Evolutionary conservation across 2,329 filamentous ascomycete species (phyloP), one percentile per base, ranked within the genome.

Genomic region (Aspergillus bombycis): DNA sequence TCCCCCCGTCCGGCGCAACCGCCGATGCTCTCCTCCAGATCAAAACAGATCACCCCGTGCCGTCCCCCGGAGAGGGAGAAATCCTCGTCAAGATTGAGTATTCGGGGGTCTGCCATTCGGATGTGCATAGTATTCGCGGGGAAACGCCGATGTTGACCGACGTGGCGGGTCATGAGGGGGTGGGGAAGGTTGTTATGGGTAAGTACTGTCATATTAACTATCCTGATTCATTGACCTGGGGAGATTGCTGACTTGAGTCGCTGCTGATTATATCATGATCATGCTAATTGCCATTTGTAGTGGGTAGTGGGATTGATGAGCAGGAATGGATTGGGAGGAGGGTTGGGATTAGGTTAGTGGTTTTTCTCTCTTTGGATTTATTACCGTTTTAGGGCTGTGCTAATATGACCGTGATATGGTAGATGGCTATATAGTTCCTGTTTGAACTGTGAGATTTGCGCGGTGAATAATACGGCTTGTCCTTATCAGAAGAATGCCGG

Each of bases 61-160:
- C 81, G 21, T 66, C 67, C 7, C 80, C 80, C 0, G 67, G 67
- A 5, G 64, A 76, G 1, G 75, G 78, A 4, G 79, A 83, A 61
- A 63, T 83, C n/a, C 75, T 83, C 16, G 74, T 83, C 45, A 82
- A 83, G 62, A 72, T 83, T 11, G 81, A 83, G 64, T 82, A 72
- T 67, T 82, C 79, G 0, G 81, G 81, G 0, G 79, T 83, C 28
- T 83, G 81, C 58, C 81, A 83, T 70, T 82, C 80, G 1, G 81
- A 83, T 69, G 78, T 81, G 61, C 78, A 79, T 62, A 82, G 81
- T 63, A 77, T 83, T 7, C 75, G 76, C 12, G 78, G 78, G 9
- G 75, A 80, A 68, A 74, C 80, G 65, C 68, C 77, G 54, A 72
- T 83, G 80, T 68, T 72, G 70, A 82, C 80, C 8, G 74, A 81